These are phyloP conservation scores for Nasturtium officinale DNA, from an alignment of 345 rosid genomes.

Conservation along the genomic window DNA sequence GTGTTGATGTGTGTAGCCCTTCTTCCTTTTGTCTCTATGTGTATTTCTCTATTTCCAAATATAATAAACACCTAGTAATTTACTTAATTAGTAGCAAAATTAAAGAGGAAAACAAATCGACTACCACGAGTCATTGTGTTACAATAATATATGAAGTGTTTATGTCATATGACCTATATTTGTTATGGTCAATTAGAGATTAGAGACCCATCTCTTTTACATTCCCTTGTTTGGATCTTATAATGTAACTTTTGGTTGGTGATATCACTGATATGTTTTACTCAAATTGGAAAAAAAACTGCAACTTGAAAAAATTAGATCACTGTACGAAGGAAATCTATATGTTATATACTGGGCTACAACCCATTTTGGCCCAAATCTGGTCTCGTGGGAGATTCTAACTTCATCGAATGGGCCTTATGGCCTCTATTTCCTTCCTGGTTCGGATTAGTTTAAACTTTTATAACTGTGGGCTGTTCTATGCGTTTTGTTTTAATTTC, in stretches of 20 bases:
- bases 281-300: not conserved
- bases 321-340: not conserved
- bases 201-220: not conserved
- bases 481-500: not conserved
- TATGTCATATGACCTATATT: too few relatives aligned
- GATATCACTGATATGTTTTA: not conserved
- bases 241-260: not conserved
- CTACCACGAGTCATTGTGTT: not conserved
- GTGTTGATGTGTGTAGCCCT: conserved; percentile 13
- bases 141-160: not conserved
- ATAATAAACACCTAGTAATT: not conserved
- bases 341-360: not conserved
- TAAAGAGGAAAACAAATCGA: not conserved
- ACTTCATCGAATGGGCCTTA: not conserved
- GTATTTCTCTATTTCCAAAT: conserved; percentile 25
- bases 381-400: not conserved
- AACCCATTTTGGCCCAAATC: conserved; percentile 1
- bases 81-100: conserved; percentile 18
- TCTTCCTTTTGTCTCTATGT: conserved; percentile 9
- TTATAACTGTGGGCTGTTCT: not conserved
- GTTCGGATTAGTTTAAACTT: not conserved
- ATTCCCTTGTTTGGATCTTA: not conserved
- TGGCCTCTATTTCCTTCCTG: not conserved
- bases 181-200: conserved; percentile 20
- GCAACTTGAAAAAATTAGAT: not conserved